Evolutionary conservation across 345 rosid species (phyloP).

Genomic region (Gossypium turneri): DNA sequence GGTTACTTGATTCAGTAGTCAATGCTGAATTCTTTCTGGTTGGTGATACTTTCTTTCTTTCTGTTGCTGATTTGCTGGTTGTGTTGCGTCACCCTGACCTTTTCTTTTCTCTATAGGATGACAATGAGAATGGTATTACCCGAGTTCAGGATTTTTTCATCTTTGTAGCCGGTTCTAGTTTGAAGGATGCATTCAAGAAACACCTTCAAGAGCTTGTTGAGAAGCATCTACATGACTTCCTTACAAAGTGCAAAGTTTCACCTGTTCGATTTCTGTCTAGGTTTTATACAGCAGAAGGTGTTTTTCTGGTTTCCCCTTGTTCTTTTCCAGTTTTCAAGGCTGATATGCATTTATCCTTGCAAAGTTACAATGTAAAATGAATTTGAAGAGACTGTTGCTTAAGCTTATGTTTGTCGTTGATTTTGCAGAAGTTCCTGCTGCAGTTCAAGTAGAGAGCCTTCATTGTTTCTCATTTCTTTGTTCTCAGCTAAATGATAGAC

Average conservation of each 20-base stretch:
- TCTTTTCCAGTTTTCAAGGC: not conserved
- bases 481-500: constrained; percentile 42
- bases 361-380: not conserved
- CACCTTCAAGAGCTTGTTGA: constrained; percentile 33
- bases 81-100: not conserved
- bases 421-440: constrained; percentile 54
- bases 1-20: constrained; percentile 43
- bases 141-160: constrained; percentile 52
- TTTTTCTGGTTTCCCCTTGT: not conserved
- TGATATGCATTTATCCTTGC: not conserved
- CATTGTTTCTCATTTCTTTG: constrained; percentile 67
- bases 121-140: constrained; percentile 33
- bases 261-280: constrained; percentile 57
- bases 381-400: not conserved
- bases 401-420: constrained; percentile 17
- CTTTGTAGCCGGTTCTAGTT: constrained; percentile 54
- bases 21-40: constrained; percentile 43
- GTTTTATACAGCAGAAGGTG: constrained; percentile 72
- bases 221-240: constrained; percentile 57
- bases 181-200: constrained; percentile 54
- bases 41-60: constrained; percentile 29
- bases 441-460: constrained; percentile 72
- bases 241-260: constrained; percentile 57
- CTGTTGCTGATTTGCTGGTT: constrained; percentile 4
- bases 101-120: constrained; percentile 39